A percentile compares a stretch with the other conserved stretches of the same genome.
These are phyloP conservation scores for Suillus decipiens DNA, from an alignment of 768 basidiomycete genomes.

Conservation along the genomic window DNA sequence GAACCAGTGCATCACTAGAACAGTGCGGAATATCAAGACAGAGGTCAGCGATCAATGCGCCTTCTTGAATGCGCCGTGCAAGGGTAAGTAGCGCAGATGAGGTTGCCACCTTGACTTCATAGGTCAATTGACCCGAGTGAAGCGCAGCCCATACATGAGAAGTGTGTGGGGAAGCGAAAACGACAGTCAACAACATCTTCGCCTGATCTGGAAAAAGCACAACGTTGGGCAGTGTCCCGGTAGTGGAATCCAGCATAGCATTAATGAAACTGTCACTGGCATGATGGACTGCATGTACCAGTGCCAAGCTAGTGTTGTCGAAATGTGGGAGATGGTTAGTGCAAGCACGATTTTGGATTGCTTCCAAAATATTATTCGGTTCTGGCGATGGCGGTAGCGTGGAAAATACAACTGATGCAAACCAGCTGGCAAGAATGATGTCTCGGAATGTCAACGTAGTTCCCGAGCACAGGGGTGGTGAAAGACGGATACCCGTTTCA, in stretches of 20 bases:
- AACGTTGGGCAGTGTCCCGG: slow-evolving; percentile 42
- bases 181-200: slow-evolving; percentile 32
- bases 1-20: slow-evolving; percentile 38
- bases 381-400: slow-evolving; percentile 24
- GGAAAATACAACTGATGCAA: slow-evolving; percentile 35
- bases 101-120: slow-evolving; percentile 34
- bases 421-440: slow-evolving; percentile 40
- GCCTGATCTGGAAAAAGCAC: slow-evolving; percentile 44
- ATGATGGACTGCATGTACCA: slow-evolving; percentile 35
- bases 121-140: slow-evolving; percentile 27
- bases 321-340: slow-evolving; percentile 27
- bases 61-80: slow-evolving; percentile 44
- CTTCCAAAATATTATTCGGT: slow-evolving; percentile 22
- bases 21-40: slow-evolving; percentile 31
- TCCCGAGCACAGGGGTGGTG: slow-evolving; percentile 3
- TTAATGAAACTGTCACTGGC: slow-evolving; percentile 36
- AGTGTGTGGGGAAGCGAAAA: slow-evolving; percentile 39
- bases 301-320: slow-evolving; percentile 36
- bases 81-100: slow-evolving; percentile 46
- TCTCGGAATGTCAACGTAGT: slow-evolving; percentile 36
- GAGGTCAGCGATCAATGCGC: slow-evolving; percentile 26
- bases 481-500: slow-evolving; percentile 27
- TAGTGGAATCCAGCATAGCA: slow-evolving; percentile 35
- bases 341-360: slow-evolving; percentile 22
- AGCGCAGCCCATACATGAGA: slow-evolving; percentile 17